phyloP scores from a whole-genome alignment of 2,329 filamentous ascomycete genomes.

The Aspergillus quadrilineatus region DNA sequence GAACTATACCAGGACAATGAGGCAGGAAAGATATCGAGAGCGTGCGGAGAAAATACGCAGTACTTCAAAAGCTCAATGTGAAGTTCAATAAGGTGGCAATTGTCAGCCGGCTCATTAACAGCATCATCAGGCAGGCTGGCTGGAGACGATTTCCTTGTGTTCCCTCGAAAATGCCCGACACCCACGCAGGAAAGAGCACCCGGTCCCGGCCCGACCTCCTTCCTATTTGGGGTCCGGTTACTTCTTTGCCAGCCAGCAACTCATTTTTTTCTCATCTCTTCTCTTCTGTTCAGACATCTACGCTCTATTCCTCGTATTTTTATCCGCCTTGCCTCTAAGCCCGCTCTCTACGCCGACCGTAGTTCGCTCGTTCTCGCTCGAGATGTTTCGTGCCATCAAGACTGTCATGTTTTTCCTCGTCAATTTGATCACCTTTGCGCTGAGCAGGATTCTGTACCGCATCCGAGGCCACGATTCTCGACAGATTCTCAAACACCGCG shows the following conservation, averaged over 20 bases:
- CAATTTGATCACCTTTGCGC: constrained; percentile 22
- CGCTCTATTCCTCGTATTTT: neutral
- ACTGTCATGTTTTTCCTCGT: neutral
- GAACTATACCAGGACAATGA: constrained; percentile 1
- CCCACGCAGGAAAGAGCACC: constrained; percentile 8
- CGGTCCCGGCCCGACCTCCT: constrained; percentile 25
- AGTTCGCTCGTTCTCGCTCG: neutral
- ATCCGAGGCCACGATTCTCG: constrained; percentile 28
- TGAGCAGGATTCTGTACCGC: constrained; percentile 25
- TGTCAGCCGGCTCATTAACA: neutral
- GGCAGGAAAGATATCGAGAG: neutral
- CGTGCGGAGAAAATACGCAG: neutral
- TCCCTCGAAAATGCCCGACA: neutral
- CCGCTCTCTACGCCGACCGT: neutral
- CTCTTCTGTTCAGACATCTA: neutral
- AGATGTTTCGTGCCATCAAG: neutral
- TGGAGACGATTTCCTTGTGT: neutral
- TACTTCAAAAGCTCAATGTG: too few relatives aligned
- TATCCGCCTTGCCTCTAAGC: neutral
- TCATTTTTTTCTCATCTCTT: neutral
- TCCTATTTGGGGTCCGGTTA: constrained; percentile 1
- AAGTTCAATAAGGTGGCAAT: too few relatives aligned
- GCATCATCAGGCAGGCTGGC: neutral
- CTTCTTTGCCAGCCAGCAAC: neutral
- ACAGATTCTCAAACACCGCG: constrained; percentile 23